These are phyloP conservation scores for Podila horticola DNA, from an alignment of 192 early-diverging fungal genomes.

Conservation along the genomic window DNA sequence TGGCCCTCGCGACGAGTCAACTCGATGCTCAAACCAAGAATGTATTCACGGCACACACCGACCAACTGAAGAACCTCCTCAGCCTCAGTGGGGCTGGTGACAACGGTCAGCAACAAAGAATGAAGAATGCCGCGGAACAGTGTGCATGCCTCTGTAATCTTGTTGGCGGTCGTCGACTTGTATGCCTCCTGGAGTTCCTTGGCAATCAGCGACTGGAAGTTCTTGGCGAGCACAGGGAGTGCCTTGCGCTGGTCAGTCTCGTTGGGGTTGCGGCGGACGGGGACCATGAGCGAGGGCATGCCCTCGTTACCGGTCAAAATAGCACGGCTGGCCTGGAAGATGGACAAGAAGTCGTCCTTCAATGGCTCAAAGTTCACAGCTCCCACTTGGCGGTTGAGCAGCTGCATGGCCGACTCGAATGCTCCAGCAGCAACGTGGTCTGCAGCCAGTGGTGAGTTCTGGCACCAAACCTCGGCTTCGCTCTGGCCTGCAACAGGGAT, in stretches of 20 bases:
- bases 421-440: slow-evolving; percentile 97
- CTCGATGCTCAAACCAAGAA: slow-evolving; percentile 90
- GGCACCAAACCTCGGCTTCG: slow-evolving; percentile 80
- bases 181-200: slow-evolving; percentile 89
- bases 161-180: slow-evolving; percentile 79
- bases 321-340: slow-evolving; percentile 80
- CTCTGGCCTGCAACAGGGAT: slow-evolving; percentile 77
- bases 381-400: slow-evolving; percentile 93
- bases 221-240: slow-evolving; percentile 71
- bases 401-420: slow-evolving; percentile 95
- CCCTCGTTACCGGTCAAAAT: slow-evolving; percentile 72
- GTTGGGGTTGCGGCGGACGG: slow-evolving; percentile 73
- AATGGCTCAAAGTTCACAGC: slow-evolving; percentile 92
- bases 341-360: slow-evolving; percentile 87
- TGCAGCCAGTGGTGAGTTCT: slow-evolving; percentile 86
- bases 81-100: slow-evolving; percentile 68
- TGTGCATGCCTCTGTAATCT: slow-evolving; percentile 81
- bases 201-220: slow-evolving; percentile 64
- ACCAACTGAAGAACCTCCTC: slow-evolving; percentile 83
- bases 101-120: slow-evolving; percentile 80
- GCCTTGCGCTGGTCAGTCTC: slow-evolving; percentile 62
- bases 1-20: slow-evolving; percentile 72
- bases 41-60: slow-evolving; percentile 88
- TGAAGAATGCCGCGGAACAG: slow-evolving; percentile 85
- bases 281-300: slow-evolving; percentile 67